Evolutionary conservation across 805 yeast species (phyloP), one percentile per base, ranked within the genome.

Genomic region (Zygotorulaspora sp.): DNA sequence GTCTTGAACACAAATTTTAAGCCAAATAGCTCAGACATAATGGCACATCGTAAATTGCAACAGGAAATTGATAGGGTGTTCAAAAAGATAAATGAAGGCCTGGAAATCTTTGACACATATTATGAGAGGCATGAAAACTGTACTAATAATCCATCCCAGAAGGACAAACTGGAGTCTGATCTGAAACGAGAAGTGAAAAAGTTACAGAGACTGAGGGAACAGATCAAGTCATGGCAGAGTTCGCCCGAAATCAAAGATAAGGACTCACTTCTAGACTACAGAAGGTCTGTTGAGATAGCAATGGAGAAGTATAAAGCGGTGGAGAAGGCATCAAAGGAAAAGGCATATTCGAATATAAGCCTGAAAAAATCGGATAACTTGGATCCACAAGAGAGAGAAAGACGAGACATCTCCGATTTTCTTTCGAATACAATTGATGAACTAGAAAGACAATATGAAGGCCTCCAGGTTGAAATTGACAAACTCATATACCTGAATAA

Each of bases 241-340:
- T 87, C 92, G 44, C 83, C 82, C 44, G 94, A 89, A 40, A 86
- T 90, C 39, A 88, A 92, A 58, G 94, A 90, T 54, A 94, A 89
- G 61, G 88, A 84, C 55, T 73, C 82, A 12, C 69, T 86, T 44
- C 71, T 83, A 39, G 96, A 90, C 53, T 83, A 88, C 55, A 70
- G 92, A 49, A 68, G 74, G 54, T 62, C 77, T 24, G 84, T 83
- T 39, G 81, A 76, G 48, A 67, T 69, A 46, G 94, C 95, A 42
- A 90, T 90, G 98, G 98, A 90, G 63, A 77, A 88, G 56, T 90
- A 90, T 66, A 92, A 90, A 61, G 95, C 88, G 38, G 89, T 89
- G 48, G 98, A 90, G 63, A 86, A 88, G 62, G 84, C 83, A 38
- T 82, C 87, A 66, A 90, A 90, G 66, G 89, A 94, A 39, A 90